These are phyloP conservation scores for Thalia dealbata DNA, from an alignment of 176 grass and related monocot genomes.

Conservation along the genomic window DNA sequence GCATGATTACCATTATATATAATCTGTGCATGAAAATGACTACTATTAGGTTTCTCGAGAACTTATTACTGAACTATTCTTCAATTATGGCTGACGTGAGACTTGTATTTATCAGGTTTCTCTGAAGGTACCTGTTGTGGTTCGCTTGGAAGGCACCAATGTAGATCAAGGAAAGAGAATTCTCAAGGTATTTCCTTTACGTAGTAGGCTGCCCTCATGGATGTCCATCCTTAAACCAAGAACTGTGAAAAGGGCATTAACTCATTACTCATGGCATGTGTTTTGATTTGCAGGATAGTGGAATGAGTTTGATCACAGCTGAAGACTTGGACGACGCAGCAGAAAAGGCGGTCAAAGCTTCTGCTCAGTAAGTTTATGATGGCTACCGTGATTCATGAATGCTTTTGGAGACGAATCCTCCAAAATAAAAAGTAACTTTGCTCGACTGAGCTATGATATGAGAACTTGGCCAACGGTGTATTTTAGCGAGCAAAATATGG, in stretches of 20 bases:
- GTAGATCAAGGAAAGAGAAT: conserved; percentile 99
- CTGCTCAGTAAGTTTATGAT: conserved; percentile 23
- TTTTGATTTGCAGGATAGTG: conserved; percentile 61
- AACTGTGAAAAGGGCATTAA: neutral
- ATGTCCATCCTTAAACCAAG: neutral
- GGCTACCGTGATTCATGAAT: neutral
- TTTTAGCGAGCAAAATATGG: neutral
- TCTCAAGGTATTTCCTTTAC: conserved; percentile 58
- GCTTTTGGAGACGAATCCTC: neutral
- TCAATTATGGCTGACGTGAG: neutral
- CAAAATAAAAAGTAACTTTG: neutral
- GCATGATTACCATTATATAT: too few species aligned
- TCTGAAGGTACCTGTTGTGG: conserved; percentile 93
- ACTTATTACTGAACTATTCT: neutral
- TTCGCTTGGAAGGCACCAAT: conserved; percentile 96
- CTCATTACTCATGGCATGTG: conserved; percentile 19
- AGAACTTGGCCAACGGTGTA: neutral
- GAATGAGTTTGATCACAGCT: conserved; percentile 84
- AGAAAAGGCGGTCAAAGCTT: conserved; percentile 81
- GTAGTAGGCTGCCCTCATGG: neutral
- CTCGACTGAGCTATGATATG: neutral
- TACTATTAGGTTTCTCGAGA: neutral
- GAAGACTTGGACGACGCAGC: conserved; percentile 98
- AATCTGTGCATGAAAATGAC: too few species aligned
- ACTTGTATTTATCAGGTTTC: conserved; percentile 49